phyloP scores from a whole-genome alignment of 371 early-diverging fungal species.

The Syncephalastrum racemosum region DNA sequence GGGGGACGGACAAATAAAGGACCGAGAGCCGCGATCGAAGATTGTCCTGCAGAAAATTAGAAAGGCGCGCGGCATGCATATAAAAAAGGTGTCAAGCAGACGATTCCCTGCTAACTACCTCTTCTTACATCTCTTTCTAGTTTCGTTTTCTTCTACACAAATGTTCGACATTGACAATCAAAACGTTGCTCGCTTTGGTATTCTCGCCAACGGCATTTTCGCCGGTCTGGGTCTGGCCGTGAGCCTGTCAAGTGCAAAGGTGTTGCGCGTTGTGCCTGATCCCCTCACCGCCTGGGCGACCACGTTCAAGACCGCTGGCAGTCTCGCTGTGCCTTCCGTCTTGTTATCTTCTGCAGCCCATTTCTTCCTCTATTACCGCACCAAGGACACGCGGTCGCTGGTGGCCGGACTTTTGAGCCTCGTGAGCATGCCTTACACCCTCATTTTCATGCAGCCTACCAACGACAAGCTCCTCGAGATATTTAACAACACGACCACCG shows the following conservation, averaged over 20 bases:
- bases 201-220: constrained; percentile 12
- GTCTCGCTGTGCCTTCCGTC: constrained; percentile 1
- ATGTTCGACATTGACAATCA: too few species aligned
- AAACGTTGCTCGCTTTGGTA: neutral
- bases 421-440: constrained; percentile 5
- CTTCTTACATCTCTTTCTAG: too few species aligned
- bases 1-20: too few species aligned
- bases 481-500: neutral
- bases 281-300: constrained; percentile 6
- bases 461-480: constrained; percentile 6
- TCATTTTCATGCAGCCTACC: constrained; percentile 10
- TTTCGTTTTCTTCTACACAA: too few species aligned
- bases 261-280: constrained; percentile 8
- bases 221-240: constrained; percentile 15
- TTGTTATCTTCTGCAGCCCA: constrained; percentile 4
- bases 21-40: too few species aligned
- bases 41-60: too few species aligned
- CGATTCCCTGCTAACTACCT: too few species aligned
- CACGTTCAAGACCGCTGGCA: constrained; percentile 2
- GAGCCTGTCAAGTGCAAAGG: constrained; percentile 1
- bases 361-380: constrained; percentile 12
- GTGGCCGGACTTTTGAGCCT: constrained; percentile 6
- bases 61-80: too few species aligned
- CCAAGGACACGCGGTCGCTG: neutral
- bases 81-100: too few species aligned